A percentile compares a stretch with the other conserved stretches of the same genome.
These are phyloP conservation scores for Aspergillus fumigatiaffinis DNA, from an alignment of 2,329 filamentous ascomycete species.

Conservation along the genomic window DNA sequence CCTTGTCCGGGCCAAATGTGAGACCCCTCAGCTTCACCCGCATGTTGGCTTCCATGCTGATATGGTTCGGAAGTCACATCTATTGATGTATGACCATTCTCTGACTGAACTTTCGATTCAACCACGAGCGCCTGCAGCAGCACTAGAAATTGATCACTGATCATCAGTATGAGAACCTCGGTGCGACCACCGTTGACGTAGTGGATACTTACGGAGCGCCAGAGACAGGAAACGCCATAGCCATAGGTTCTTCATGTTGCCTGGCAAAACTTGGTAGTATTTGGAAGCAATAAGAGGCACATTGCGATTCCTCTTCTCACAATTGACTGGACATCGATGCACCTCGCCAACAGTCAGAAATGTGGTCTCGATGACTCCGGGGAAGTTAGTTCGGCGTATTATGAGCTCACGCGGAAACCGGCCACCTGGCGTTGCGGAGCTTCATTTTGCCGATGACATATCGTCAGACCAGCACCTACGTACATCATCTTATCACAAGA, in stretches of 20 bases:
- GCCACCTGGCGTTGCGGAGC: conserved; percentile 38
- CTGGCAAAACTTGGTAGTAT: conserved; percentile 16
- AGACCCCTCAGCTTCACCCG: conserved; percentile 13
- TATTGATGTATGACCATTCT: conserved; percentile 15
- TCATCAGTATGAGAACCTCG: conserved; percentile 1
- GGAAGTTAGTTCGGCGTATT: conserved; percentile 1
- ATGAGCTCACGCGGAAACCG: conserved; percentile 18
- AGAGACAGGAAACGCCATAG: conserved; percentile 30
- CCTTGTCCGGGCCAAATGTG: conserved; percentile 24
- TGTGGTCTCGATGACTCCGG: neutral
- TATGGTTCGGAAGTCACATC: conserved; percentile 16
- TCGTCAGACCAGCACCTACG: neutral
- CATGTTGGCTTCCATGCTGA: conserved; percentile 19
- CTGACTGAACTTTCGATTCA: conserved; percentile 17
- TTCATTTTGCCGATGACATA: conserved; percentile 30
- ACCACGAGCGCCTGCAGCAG: conserved; percentile 29
- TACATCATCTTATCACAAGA: neutral
- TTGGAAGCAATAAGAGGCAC: conserved; percentile 24
- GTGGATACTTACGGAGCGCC: conserved; percentile 30
- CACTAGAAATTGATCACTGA: conserved; percentile 20
- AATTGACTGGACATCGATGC: neutral
- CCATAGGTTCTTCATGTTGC: conserved; percentile 34
- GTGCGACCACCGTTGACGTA: conserved; percentile 1
- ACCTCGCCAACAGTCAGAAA: conserved; percentile 1
- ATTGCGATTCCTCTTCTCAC: conserved; percentile 26